phyloP scores from a whole-genome alignment of 2,329 filamentous ascomycete genomes.

The Venturia asperata region DNA sequence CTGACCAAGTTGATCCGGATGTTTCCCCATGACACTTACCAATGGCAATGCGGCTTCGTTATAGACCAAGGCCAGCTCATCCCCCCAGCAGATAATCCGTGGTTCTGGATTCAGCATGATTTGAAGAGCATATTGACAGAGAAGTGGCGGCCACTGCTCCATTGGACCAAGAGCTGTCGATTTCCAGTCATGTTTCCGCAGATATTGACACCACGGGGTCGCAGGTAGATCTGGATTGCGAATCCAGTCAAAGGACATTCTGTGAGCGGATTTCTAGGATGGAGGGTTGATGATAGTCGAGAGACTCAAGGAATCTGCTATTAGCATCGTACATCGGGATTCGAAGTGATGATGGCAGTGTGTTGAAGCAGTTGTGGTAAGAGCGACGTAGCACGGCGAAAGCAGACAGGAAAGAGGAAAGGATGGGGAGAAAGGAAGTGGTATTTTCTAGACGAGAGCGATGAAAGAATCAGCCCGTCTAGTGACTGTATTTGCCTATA shows the following conservation, averaged over 20 bases:
- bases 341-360: background rate
- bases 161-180: constrained; percentile 9
- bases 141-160: background rate
- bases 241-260: background rate
- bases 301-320: background rate
- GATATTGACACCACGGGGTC: background rate
- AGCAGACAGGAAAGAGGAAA: background rate
- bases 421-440: background rate
- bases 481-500: background rate
- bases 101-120: constrained; percentile 8
- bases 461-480: background rate
- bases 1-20: background rate
- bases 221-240: constrained; percentile 3
- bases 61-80: constrained; percentile 4
- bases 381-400: background rate
- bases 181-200: constrained; percentile 1
- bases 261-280: background rate
- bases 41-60: constrained; percentile 8
- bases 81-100: constrained; percentile 2
- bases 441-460: background rate
- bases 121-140: background rate
- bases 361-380: background rate
- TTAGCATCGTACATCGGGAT: background rate
- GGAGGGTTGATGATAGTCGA: background rate
- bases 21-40: background rate